Evolutionary conservation across 306 rosid species (phyloP), one percentile per base, ranked within the genome.

Genomic region (Malus sylvestris): DNA sequence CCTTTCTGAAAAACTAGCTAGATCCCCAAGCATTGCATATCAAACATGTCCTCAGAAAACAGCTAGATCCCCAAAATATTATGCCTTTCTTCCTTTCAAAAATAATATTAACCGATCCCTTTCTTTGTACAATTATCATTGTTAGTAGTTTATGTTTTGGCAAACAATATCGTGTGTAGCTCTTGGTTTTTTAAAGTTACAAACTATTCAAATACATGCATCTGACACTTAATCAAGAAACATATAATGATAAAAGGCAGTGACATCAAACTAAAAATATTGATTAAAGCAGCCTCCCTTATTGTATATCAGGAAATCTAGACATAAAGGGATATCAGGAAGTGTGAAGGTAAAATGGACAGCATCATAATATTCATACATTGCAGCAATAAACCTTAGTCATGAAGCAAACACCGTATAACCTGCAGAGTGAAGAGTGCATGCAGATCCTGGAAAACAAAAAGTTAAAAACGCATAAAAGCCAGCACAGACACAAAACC

Each of bases 401-500:
- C 10, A 27, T 62, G 52, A 62, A 27, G 49, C 60, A 68, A 57
- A 16, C 61, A 61, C 38, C 76, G 13, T 61, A 60, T 66, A 35
- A 66, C 70, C 70, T 35, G 49, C 70, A 66, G 46, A 19, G 10
- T 65, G 46, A 53, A 20, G 20, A 10, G 15, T 51, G 68, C 68
- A 16, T 46, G 22, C 45, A 74, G 27, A 57, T 3, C 62, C 62
- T 61, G 61, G 70, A 74, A 46, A 63, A 63, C 33, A 49, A 64
- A 45, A 64, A 20, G 58, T 4, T 19, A 15, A 33, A 66, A 66
- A 33, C 25, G 25, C 46, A 10, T 8, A 57, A 73, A 57, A 4
- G 57, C 30, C 57, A 51, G 68, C 57, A 68, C 44, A 52, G 76
- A 70, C 72, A 60, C 58, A 42, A 72, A 78, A 68, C 85, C 62